Evolutionary conservation across 179 eudicot species (phyloP), one percentile per base, ranked within the genome.

Genomic region (Nepenthes alata): DNA sequence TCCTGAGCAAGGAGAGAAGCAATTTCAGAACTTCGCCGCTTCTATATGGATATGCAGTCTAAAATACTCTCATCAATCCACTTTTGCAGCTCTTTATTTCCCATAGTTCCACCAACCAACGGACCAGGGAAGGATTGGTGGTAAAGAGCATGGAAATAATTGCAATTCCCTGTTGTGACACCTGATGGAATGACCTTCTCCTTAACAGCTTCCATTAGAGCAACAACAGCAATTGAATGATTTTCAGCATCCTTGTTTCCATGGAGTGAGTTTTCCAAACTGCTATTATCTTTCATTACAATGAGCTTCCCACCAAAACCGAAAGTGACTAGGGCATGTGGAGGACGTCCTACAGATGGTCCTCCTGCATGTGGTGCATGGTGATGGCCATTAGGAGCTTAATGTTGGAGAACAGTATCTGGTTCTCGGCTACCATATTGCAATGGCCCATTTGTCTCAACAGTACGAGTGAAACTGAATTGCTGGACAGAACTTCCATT

Each of bases 291-390:
- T 75, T 84, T 88, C 94, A 83, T 78, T 61, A 88, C 81, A 58
- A 88, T 66, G 58, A 91, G 96, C 74, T 88, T 88, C 61, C 97
- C 97, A 57, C 97, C 97, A 75, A 93, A 93, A 7, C 98, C 98
- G 79, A 93, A 93, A 47, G 93, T 71, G 62, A 82, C 95, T 37
- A 93, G 72, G 53, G 98, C 94, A 82, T 89, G 97, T 13, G 97
- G 83, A 72, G 98, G 97, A 60, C 89, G 97, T 49, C 88, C 89
- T 7, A 86, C 85, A 60, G 89, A 77, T 64, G 97, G 77, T 62
- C 95, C 84, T 67, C 82, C 83, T 57, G 72, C 8, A 79, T 77
- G 35, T 75, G 69, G 76, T 67, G 65, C 55, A 80, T 60, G 51
- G 44, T 81, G 81, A 51, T 78, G 69, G 65, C 78, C 70, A 53